Conservation (phyloP, 306 rosid genomes). For the Macrotyloma uniflorum region DNA sequence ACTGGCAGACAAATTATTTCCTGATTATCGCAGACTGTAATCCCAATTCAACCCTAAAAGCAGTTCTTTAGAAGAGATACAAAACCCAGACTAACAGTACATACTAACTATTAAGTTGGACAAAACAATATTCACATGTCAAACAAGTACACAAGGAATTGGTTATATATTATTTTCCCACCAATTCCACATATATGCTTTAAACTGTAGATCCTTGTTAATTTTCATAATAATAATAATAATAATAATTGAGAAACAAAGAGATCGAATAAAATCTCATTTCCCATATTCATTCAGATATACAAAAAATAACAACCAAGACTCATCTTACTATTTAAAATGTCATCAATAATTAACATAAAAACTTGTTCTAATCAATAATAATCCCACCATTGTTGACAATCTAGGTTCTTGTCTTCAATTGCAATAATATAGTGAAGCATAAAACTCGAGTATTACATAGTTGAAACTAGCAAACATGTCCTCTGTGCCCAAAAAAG, state of each 20-base stretch:
- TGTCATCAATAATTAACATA: not conserved
- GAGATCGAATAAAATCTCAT: not conserved
- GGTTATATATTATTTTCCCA: not conserved
- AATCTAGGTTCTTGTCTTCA: not conserved
- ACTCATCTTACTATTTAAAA: not conserved
- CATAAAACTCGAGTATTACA: constrained; percentile 6
- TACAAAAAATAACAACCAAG: not conserved
- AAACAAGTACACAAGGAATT: not conserved
- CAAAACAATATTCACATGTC: not conserved
- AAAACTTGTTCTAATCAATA: not conserved
- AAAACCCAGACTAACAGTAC: not conserved
- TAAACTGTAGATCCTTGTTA: not conserved
- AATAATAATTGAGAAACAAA: not conserved
- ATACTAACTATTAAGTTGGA: not conserved
- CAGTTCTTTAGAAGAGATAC: not conserved
- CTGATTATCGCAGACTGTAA: not conserved
- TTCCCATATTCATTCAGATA: not conserved
- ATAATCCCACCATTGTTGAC: not conserved
- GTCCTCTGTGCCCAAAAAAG: not conserved
- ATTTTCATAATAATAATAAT: not conserved
- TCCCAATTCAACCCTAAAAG: not conserved
- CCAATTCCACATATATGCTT: not conserved
- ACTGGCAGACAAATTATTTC: not conserved
- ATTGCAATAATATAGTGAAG: not conserved
- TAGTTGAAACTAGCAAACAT: not conserved